A percentile compares a stretch with the other conserved stretches of the same genome.
Evolutionary conservation across 2,329 filamentous ascomycete species (phyloP).

Genomic region (Aschersonia sp.): DNA sequence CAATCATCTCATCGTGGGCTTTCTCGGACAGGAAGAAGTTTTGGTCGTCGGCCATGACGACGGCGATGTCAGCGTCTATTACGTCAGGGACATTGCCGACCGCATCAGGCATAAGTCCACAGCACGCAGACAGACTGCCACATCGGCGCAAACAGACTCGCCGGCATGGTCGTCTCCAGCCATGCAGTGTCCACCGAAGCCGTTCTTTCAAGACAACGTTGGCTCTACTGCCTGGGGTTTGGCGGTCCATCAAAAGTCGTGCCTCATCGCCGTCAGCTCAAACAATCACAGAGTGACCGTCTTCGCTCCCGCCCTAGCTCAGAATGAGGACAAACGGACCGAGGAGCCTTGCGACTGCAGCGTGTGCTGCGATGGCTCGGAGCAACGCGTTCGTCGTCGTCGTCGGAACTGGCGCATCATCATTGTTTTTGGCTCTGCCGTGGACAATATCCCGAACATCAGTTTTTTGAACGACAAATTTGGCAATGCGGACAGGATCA

Average conservation of each 20-base stretch:
- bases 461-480: constrained; percentile 30
- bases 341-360: constrained; percentile 3
- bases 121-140: background rate
- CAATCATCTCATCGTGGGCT: constrained; percentile 55
- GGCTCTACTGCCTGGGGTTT: constrained; percentile 76
- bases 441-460: constrained; percentile 38
- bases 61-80: constrained; percentile 60
- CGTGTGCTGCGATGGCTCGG: constrained; percentile 5
- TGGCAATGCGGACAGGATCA: constrained; percentile 34
- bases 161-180: background rate
- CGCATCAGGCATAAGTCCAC: constrained; percentile 20
- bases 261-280: constrained; percentile 72
- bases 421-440: constrained; percentile 22
- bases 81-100: constrained; percentile 38
- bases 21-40: constrained; percentile 56
- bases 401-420: constrained; percentile 35
- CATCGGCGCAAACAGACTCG: background rate
- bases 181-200: constrained; percentile 10
- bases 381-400: constrained; percentile 23
- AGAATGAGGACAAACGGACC: background rate
- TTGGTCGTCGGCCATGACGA: constrained; percentile 57
- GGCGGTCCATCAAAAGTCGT: constrained; percentile 65
- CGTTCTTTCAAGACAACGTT: constrained; percentile 66
- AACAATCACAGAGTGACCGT: constrained; percentile 48
- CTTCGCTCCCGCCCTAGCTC: constrained; percentile 31